Percentiles rank a stretch among this genome's conserved stretches.
phyloP scores from a whole-genome alignment of 108 stramenopile genomes.

The Cyclotella choctawhatcheeana region DNA sequence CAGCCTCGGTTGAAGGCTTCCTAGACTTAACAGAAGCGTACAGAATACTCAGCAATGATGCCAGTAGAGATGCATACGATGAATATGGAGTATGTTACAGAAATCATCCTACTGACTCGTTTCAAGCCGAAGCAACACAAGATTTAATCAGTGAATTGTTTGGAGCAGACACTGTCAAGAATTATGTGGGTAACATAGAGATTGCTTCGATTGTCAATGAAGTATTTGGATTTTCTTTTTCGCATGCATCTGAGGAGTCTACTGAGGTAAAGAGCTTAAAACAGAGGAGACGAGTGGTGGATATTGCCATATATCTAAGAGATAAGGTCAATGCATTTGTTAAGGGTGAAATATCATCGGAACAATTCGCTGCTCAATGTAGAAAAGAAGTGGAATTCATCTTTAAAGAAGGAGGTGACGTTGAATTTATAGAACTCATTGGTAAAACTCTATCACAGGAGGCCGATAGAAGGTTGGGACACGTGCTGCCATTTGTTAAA shows the following conservation, averaged over 20 bases:
- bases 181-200: conserved; percentile 51
- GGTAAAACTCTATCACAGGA: conserved; percentile 20
- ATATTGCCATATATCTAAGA: conserved; percentile 52
- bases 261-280: conserved; percentile 22
- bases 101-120: conserved; percentile 2
- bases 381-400: conserved; percentile 16
- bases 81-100: conserved; percentile 42
- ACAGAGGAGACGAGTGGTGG: conserved; percentile 47
- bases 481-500: conserved; percentile 29
- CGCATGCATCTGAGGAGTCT: conserved; percentile 10
- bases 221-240: conserved; percentile 30
- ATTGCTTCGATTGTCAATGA: conserved; percentile 55
- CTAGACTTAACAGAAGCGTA: conserved; percentile 40
- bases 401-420: conserved; percentile 14
- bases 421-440: conserved; percentile 13
- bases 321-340: conserved; percentile 33
- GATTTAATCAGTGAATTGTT: conserved; percentile 60
- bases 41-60: conserved; percentile 47
- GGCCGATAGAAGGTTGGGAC: conserved; percentile 25
- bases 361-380: conserved; percentile 13
- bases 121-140: conserved; percentile 16
- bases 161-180: conserved; percentile 36
- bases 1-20: conserved; percentile 25
- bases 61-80: conserved; percentile 45
- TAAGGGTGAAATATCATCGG: conserved; percentile 16